Conservation (phyloP, 768 basidiomycete species). For the Kwoniella pini region DNA sequence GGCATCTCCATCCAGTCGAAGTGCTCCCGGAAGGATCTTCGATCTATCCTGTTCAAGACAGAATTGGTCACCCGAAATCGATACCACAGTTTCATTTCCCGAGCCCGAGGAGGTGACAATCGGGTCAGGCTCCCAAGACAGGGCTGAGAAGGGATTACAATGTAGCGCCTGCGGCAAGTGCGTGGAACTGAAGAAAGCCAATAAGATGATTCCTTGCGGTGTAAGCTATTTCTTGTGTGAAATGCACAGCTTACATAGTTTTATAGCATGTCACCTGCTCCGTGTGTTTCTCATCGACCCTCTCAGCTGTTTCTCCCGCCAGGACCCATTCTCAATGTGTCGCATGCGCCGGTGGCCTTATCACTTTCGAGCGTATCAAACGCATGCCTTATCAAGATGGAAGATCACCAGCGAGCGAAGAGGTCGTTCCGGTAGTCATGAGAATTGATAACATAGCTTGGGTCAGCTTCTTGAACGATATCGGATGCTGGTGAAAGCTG, state of each 20-base stretch:
- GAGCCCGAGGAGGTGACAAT: too few species aligned
- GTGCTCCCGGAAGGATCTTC: slow-evolving; percentile 10
- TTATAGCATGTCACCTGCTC: slow-evolving; percentile 34
- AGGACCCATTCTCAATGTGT: slow-evolving; percentile 29
- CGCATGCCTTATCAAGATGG: neutral
- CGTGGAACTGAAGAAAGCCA: slow-evolving; percentile 4
- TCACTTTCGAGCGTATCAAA: slow-evolving; percentile 22
- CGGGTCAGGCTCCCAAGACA: neutral
- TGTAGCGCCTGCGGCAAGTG: slow-evolving; percentile 19
- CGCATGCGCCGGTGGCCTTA: slow-evolving; percentile 23
- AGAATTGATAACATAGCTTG: slow-evolving; percentile 51
- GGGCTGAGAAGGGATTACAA: neutral
- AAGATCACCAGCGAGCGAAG: neutral
- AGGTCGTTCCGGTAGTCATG: slow-evolving; percentile 20
- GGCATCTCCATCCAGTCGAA: slow-evolving; percentile 6
- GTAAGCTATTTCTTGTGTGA: slow-evolving; percentile 22
- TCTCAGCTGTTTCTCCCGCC: slow-evolving; percentile 38
- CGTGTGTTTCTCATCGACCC: slow-evolving; percentile 35
- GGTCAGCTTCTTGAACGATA: slow-evolving; percentile 23
- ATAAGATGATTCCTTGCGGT: slow-evolving; percentile 34
- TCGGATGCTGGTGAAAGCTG: neutral
- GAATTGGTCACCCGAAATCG: too few species aligned
- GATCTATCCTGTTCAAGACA: too few species aligned
- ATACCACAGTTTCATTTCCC: too few species aligned
- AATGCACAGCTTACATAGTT: neutral